These are phyloP conservation scores for Collybiopsis confluens DNA, from an alignment of 768 basidiomycete species.

Conservation along the genomic window DNA sequence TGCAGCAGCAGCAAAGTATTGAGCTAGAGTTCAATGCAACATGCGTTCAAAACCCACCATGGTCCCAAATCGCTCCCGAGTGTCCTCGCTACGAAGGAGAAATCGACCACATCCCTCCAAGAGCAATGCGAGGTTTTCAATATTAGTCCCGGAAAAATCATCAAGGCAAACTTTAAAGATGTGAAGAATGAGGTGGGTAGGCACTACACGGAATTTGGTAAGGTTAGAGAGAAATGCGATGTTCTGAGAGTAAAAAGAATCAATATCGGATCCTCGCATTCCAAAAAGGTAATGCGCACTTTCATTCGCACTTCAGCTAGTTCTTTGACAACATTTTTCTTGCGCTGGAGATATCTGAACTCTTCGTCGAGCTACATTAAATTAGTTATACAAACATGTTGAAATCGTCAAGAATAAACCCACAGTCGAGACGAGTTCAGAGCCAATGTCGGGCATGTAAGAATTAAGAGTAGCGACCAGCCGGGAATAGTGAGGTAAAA, in stretches of 20 bases:
- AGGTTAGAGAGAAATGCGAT: conserved; percentile 83
- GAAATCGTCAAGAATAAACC: conserved; percentile 24
- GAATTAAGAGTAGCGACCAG: conserved; percentile 82
- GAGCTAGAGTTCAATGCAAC: neutral
- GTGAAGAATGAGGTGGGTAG: conserved; percentile 87
- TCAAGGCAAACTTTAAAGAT: conserved; percentile 97
- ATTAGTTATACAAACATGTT: conserved; percentile 8
- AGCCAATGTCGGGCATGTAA: conserved; percentile 93
- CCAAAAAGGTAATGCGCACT: conserved; percentile 34
- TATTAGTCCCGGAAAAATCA: conserved; percentile 88
- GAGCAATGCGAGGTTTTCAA: conserved; percentile 89
- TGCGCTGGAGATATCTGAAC: conserved; percentile 90
- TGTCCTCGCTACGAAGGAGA: conserved; percentile 82
- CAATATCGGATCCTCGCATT: neutral
- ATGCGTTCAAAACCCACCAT: conserved; percentile 54
- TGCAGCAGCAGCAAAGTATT: conserved; percentile 28
- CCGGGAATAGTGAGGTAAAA: conserved; percentile 90
- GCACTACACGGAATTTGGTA: conserved; percentile 94
- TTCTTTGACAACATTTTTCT: conserved; percentile 91
- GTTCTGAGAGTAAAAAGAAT: conserved; percentile 50
- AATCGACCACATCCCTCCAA: conserved; percentile 95
- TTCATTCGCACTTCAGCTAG: conserved; percentile 81
- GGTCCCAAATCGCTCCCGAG: conserved; percentile 76
- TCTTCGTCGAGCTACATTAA: conserved; percentile 84
- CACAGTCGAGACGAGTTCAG: conserved; percentile 77